Evolutionary conservation across 2,329 filamentous ascomycete genomes (phyloP).

Genomic region (Ophiostoma quercus): DNA sequence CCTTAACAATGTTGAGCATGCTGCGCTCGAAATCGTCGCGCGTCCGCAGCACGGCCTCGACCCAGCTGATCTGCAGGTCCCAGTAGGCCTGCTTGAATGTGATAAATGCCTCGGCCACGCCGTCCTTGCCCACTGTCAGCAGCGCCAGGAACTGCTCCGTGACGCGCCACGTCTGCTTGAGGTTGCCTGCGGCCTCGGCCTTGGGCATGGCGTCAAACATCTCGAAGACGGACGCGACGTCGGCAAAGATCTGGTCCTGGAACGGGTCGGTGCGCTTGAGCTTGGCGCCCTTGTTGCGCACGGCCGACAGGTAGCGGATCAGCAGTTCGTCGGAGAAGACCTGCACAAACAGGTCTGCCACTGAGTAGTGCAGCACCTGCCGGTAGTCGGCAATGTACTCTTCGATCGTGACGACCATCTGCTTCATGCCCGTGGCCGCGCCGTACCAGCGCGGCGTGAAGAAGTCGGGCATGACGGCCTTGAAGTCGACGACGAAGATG

Average conservation of each 20-base stretch:
- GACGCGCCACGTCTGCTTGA: constrained; percentile 90
- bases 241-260: constrained; percentile 88
- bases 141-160: constrained; percentile 78
- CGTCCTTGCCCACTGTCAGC: constrained; percentile 68
- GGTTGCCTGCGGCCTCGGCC: constrained; percentile 61
- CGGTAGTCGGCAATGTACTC: constrained; percentile 91
- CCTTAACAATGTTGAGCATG: constrained; percentile 85
- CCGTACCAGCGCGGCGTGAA: constrained; percentile 87
- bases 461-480: constrained; percentile 74
- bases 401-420: constrained; percentile 90
- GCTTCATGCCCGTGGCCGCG: constrained; percentile 74
- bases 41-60: constrained; percentile 80
- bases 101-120: constrained; percentile 72
- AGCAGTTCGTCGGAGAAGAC: constrained; percentile 90
- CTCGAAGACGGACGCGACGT: constrained; percentile 82
- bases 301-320: constrained; percentile 72
- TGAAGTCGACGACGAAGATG: constrained; percentile 88
- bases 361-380: constrained; percentile 74
- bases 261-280: constrained; percentile 84
- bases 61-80: constrained; percentile 93
- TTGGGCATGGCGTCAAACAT: constrained; percentile 71
- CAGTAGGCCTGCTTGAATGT: constrained; percentile 81
- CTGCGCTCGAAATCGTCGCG: constrained; percentile 90
- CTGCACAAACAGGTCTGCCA: constrained; percentile 87
- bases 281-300: constrained; percentile 85